Evolutionary conservation across 2,329 filamentous ascomycete genomes (phyloP), one percentile per base, ranked within the genome.

Genomic region (Colletotrichum gloeosporioides): DNA sequence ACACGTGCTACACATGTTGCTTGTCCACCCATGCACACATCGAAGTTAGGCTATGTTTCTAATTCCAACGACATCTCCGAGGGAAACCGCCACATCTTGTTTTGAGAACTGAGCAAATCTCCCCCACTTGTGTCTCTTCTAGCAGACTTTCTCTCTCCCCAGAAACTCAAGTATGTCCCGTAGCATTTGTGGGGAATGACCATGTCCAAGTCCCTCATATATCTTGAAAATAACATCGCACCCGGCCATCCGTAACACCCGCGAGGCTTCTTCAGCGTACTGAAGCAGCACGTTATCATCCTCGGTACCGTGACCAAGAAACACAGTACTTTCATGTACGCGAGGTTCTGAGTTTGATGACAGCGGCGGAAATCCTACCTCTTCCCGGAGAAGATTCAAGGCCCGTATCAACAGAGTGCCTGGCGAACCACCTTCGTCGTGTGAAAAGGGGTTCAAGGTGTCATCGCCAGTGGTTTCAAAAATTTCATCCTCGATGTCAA

Each of bases 131-230:
- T 18, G 59, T 13, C 55, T 29, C 7, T 29, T 59, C 13, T 59
- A 59, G 55, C 55, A 59, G 22, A 34, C 12, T 53, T 18, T 22
- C 39, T 25, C 39, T 29, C 29, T 6, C 3, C 16, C 8, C 87
- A 68, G 66, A 87, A 87, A 10, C 66, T 44, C 16, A 82, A 77
- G 5, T 13, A 89, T 80, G 68, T 88, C 83, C 6, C 69, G 53
- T 8, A 88, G 73, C 85, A 89, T 88, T 31, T 83, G 79, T 2
- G 79, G 73, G 2, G 84, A 87, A 68, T 88, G 87, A 85, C 87
- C 89, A 76, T 90, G 88, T 1, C 83, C 87, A 3, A 89, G 79
- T 1, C 79, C 83, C 6, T 81, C 75, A 70, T 90, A 90, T 9
- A 81, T 80, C 10, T 82, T 81, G 79, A 86, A 86, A 9, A 83